A percentile compares a stretch with the other conserved stretches of the same genome.
These are phyloP conservation scores for Tilletia horrida DNA, from an alignment of 1,284 basidiomycete species.

Conservation along the genomic window DNA sequence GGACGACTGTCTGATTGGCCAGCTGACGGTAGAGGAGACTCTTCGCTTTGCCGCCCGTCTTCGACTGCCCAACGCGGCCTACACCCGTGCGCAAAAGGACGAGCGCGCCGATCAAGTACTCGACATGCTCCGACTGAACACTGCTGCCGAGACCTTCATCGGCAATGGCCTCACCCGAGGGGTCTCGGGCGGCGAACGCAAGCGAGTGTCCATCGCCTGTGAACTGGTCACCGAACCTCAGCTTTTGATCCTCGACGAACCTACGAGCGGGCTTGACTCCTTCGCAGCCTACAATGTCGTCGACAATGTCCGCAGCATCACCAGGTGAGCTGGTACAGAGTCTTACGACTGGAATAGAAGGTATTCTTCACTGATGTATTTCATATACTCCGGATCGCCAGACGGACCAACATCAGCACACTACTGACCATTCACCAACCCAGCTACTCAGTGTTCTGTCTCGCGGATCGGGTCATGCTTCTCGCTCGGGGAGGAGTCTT, in stretches of 20 bases:
- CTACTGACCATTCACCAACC: slow-evolving; percentile 29
- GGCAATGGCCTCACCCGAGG: slow-evolving; percentile 28
- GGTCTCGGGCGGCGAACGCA: slow-evolving; percentile 41
- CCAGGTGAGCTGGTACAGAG: slow-evolving; percentile 15
- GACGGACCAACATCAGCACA: neutral
- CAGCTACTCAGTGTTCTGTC: slow-evolving; percentile 13
- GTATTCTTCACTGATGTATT: too few relatives aligned
- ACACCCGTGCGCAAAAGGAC: slow-evolving; percentile 29
- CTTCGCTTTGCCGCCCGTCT: slow-evolving; percentile 22
- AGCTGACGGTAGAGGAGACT: slow-evolving; percentile 23
- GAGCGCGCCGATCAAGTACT: slow-evolving; percentile 38
- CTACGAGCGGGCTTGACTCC: slow-evolving; percentile 37
- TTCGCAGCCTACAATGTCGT: slow-evolving; percentile 34
- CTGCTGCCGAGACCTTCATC: slow-evolving; percentile 33
- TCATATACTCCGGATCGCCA: neutral
- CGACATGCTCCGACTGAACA: slow-evolving; percentile 37
- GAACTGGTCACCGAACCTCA: slow-evolving; percentile 34
- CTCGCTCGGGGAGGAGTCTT: slow-evolving; percentile 23
- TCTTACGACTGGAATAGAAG: too few relatives aligned
- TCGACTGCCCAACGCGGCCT: slow-evolving; percentile 26
- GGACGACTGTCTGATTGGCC: slow-evolving; percentile 21
- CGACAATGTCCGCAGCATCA: slow-evolving; percentile 28
- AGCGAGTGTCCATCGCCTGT: slow-evolving; percentile 33
- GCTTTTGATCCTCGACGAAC: slow-evolving; percentile 40
- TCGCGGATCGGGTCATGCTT: slow-evolving; percentile 21